Evolutionary conservation across 2,329 filamentous ascomycete genomes (phyloP), one percentile per base, ranked within the genome.

Genomic region (Fusarium paranaense): DNA sequence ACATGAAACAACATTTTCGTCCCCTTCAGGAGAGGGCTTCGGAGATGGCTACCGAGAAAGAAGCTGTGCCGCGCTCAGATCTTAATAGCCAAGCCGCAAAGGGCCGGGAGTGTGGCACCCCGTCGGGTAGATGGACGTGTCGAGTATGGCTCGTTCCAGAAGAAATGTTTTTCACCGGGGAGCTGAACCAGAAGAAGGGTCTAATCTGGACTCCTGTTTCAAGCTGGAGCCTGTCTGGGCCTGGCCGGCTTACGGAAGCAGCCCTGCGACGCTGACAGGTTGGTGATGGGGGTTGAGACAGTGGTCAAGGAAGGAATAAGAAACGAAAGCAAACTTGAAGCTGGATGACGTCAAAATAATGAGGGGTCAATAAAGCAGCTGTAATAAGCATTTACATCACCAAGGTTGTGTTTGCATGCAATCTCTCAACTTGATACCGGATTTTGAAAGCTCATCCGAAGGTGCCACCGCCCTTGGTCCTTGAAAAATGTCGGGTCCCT

Each of bases 141-240:
- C 38, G 52, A 61, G 58, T 62, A 56, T 61, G 60, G 67, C 27
- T 62, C 59, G 37, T 62, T 57, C 56, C 38, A 62, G 47, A 59
- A 58, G 57, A 54, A 62, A 62, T 32, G 42, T 50, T 62, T 62
- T 47, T 54, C 56, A 33, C 20, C 47, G 25, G 47, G 45, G 56
- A 33, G 62, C 38, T 52, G 47, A 75, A 60, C 37, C 18, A 62
- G 40, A 63, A 62, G 33, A 52, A 52, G 56, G 63, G 25, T n/a
- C 33, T 22, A 35, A 50, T 61, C 20, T 27, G 20, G 35, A n/a
- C 35, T 65, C 50, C 54, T 70, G 72, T 74, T 74, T 75, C 69
- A 67, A 73, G 61, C 18, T 32, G 35, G 9, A 62, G 57, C 52
- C 33, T 27, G 56, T 35, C 35, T 56, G 32, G 20, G 40, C 22